phyloP scores from a whole-genome alignment of 2,329 filamentous ascomycete genomes.

The Alternaria arbusti region DNA sequence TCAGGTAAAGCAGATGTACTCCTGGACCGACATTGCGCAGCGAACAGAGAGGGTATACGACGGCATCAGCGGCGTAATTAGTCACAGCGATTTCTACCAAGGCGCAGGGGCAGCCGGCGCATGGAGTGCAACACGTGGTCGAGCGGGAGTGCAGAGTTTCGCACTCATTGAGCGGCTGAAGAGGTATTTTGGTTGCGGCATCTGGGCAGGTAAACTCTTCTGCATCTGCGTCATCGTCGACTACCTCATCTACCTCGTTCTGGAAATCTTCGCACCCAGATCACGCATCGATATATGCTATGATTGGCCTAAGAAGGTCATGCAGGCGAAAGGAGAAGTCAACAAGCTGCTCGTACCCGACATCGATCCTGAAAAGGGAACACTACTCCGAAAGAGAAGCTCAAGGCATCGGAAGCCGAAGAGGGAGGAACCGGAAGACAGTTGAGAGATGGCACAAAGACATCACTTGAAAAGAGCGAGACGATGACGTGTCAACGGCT shows the following conservation, averaged over 20 bases:
- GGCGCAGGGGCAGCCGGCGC: slow-evolving; percentile 71
- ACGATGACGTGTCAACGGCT: neutral
- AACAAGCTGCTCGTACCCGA: slow-evolving; percentile 18
- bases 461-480: neutral
- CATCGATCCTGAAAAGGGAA: slow-evolving; percentile 10
- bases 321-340: slow-evolving; percentile 16
- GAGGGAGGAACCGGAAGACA: slow-evolving; percentile 26
- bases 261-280: slow-evolving; percentile 86
- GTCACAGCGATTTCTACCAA: slow-evolving; percentile 85
- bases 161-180: slow-evolving; percentile 94
- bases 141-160: slow-evolving; percentile 78
- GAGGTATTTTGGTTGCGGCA: slow-evolving; percentile 95
- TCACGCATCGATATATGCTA: slow-evolving; percentile 86
- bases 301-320: slow-evolving; percentile 84
- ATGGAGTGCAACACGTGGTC: slow-evolving; percentile 74
- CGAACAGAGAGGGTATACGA: slow-evolving; percentile 96
- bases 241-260: slow-evolving; percentile 85
- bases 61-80: slow-evolving; percentile 85
- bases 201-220: slow-evolving; percentile 98
- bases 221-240: slow-evolving; percentile 94
- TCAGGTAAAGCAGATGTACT: slow-evolving; percentile 98
- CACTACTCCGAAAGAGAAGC: slow-evolving; percentile 33
- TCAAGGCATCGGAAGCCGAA: slow-evolving; percentile 35
- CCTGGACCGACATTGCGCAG: slow-evolving; percentile 93
- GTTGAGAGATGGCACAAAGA: slow-evolving; percentile 3